Percentiles rank a stretch among this genome's conserved stretches.
Evolutionary conservation across 2,329 filamentous ascomycete genomes (phyloP).

Genomic region (Fusarium fracticaudum): DNA sequence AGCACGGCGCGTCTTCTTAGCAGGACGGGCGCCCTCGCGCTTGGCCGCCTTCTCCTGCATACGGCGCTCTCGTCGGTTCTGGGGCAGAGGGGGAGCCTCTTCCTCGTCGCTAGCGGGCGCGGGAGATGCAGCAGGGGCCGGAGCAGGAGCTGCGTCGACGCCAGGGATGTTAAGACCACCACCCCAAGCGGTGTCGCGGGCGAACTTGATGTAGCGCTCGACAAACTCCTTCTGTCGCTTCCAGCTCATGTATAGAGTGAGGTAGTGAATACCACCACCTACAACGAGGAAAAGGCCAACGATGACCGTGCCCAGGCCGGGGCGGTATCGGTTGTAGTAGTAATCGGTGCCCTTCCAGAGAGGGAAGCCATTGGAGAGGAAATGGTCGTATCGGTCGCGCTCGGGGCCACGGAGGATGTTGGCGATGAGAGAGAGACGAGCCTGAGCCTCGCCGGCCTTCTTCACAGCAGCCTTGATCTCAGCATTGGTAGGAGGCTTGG

Average conservation of each 20-base stretch:
- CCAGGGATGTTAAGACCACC: conserved; percentile 79
- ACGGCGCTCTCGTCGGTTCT: conserved; percentile 88
- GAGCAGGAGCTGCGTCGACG: conserved; percentile 59
- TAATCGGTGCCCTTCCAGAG: conserved; percentile 97
- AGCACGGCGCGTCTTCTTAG: conserved; percentile 57
- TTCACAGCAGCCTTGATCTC: conserved; percentile 84
- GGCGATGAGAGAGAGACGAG: conserved; percentile 83
- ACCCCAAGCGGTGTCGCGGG: conserved; percentile 89
- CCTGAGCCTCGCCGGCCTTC: conserved; percentile 82
- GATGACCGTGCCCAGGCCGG: conserved; percentile 86
- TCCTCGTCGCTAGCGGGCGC: conserved; percentile 58
- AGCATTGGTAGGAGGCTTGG: conserved; percentile 75
- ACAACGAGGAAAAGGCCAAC: conserved; percentile 82
- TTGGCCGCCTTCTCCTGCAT: conserved; percentile 87
- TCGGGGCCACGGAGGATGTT: conserved; percentile 84
- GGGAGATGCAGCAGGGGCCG: conserved; percentile 55
- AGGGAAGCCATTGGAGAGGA: conserved; percentile 91
- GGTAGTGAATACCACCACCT: conserved; percentile 88
- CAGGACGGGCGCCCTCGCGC: conserved; percentile 69
- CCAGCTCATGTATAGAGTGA: conserved; percentile 85
- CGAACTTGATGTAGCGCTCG: conserved; percentile 89
- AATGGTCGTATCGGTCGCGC: conserved; percentile 93
- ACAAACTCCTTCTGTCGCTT: conserved; percentile 92
- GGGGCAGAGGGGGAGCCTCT: conserved; percentile 60
- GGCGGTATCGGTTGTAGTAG: conserved; percentile 95